Base-by-base conservation (phyloP, 129 eudicot species). In the Flaveria bidentis region DNA sequence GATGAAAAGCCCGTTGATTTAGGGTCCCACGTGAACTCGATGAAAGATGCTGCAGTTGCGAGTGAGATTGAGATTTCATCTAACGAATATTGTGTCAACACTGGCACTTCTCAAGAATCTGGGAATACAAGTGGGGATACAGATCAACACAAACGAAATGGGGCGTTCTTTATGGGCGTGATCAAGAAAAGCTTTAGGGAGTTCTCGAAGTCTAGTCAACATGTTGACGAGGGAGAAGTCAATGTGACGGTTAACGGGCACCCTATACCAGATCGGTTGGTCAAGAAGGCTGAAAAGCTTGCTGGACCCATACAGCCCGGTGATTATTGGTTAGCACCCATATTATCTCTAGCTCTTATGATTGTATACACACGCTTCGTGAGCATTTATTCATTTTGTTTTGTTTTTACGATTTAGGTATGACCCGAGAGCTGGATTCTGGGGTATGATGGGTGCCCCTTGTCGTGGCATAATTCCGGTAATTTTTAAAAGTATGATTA, bases 391-490 rank as follows among this genome's bases (percentile, higher is more conserved):
- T 30, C 69, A 5, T 63, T 63, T 62, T 16, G 7, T 15, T 47
- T 22, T 51, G 14, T 36, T 5, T 47, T 22, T 58, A 53, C 42
- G 52, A 70, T 75, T 61, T 78, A 95, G 99, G 99, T 95, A 95
- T 72, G 99, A 95, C 69, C 82, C 80, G 36, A 82, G 92, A 78
- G 97, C 97, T 83, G 99, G 99, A 72, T 95, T 95, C 67, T 95
- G 99, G 99, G 99, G 99, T 64, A 84, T 83, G 64, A 86, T 95
- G 60, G 99, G 97, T 47, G 92, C 96, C 75, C 92, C 97, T 83
- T 91, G 99, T 75, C 96, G 91, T 52, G 99, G 99, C 81, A 95
- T 95, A 46, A 74, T 95, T 73, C 99, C 99, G 45, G 99, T 95
- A 91, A 80, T 10, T 72, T 75, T 63, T 23, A 23, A 23, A 23